Conservation (phyloP, 2,329 filamentous ascomycete species). For the Huntiella moniliformis region DNA sequence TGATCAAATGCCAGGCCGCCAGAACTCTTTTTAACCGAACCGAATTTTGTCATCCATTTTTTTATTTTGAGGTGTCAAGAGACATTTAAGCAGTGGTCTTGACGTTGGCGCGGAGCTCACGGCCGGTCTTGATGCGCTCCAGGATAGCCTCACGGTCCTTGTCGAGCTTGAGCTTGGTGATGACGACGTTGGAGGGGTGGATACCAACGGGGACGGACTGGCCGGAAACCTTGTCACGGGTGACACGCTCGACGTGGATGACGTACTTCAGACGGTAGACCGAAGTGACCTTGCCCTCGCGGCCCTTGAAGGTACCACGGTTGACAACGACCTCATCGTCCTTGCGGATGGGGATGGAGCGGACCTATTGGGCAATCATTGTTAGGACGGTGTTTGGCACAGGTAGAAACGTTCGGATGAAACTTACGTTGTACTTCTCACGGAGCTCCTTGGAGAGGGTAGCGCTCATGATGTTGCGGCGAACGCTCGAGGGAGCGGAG, state of each 20-base stretch:
- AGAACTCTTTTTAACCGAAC: too few relatives aligned
- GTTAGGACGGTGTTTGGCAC: constrained; percentile 1
- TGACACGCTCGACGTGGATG: constrained; percentile 91
- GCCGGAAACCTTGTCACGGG: constrained; percentile 92
- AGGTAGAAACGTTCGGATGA: background rate
- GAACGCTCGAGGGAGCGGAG: constrained; percentile 79
- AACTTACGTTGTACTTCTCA: constrained; percentile 92
- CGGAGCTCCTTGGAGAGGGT: constrained; percentile 91
- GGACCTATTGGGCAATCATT: constrained; percentile 40
- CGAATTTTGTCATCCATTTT: background rate
- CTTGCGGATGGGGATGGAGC: constrained; percentile 92
- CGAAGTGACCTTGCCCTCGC: constrained; percentile 93
- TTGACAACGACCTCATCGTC: constrained; percentile 89
- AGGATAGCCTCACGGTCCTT: constrained; percentile 84
- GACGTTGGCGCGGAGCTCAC: constrained; percentile 56
- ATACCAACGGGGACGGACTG: constrained; percentile 89
- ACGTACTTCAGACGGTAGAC: constrained; percentile 98
- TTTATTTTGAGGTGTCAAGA: background rate
- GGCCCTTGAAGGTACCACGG: constrained; percentile 88
- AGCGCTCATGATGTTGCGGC: constrained; percentile 93
- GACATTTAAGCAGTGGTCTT: constrained; percentile 32
- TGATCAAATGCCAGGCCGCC: background rate
- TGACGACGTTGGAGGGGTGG: constrained; percentile 90
- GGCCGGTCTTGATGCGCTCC: constrained; percentile 64
- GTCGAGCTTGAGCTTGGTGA: constrained; percentile 98